These are phyloP conservation scores for Arabidopsis arenosa DNA, from an alignment of 345 rosid species.

Conservation along the genomic window DNA sequence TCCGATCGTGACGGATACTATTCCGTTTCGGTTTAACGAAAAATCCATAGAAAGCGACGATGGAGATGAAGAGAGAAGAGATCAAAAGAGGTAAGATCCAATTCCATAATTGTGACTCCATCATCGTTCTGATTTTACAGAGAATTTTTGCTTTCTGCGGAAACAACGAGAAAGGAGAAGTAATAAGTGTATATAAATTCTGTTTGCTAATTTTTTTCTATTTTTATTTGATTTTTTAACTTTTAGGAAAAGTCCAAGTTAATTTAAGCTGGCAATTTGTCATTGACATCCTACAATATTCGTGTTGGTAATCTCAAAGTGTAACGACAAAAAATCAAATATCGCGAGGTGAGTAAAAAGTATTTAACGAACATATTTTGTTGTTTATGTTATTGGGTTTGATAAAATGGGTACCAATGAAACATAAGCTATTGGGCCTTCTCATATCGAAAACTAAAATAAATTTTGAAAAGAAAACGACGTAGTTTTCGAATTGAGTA, in stretches of 20 bases:
- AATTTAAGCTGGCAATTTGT: slow-evolving; percentile 31
- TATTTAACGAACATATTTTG: neutral
- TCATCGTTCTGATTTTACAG: slow-evolving; percentile 30
- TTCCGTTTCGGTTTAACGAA: slow-evolving; percentile 38
- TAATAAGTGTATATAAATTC: neutral
- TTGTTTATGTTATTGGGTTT: neutral
- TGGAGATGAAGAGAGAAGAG: slow-evolving; percentile 42
- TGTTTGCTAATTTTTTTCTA: neutral
- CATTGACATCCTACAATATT: neutral
- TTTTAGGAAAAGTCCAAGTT: slow-evolving; percentile 29
- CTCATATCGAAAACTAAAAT: no score
- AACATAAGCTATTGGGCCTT: neutral
- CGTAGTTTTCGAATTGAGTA: neutral
- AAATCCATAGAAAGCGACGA: slow-evolving; percentile 47
- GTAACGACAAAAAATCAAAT: neutral
- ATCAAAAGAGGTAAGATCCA: slow-evolving; percentile 51
- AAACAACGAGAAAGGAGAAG: slow-evolving; percentile 20
- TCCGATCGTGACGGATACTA: slow-evolving; percentile 38
- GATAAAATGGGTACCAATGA: neutral
- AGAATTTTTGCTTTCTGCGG: slow-evolving; percentile 18
- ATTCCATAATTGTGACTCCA: slow-evolving; percentile 51
- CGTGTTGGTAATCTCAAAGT: neutral
- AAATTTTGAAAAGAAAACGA: neutral
- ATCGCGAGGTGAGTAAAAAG: neutral
- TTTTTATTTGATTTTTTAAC: neutral